A percentile compares a stretch with the other conserved stretches of the same genome.
Evolutionary conservation across 805 yeast species (phyloP).

Genomic region (Starmerella potacharoeniae): DNA sequence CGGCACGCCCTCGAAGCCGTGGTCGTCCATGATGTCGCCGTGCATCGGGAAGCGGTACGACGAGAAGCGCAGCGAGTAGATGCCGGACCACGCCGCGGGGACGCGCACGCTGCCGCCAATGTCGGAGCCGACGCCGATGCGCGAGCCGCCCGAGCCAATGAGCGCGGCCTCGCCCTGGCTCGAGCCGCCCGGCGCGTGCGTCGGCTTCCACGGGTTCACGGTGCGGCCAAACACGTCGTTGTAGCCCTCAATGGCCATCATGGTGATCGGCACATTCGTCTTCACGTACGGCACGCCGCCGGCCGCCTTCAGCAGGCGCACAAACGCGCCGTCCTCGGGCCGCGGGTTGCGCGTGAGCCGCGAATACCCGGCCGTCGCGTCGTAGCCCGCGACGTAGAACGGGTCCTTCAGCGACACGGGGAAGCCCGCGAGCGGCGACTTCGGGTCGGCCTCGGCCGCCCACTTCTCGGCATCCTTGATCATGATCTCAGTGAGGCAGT

Average conservation of each 20-base stretch:
- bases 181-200: conserved; percentile 43
- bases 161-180: conserved; percentile 44
- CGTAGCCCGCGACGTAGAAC: conserved; percentile 38
- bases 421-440: conserved; percentile 52
- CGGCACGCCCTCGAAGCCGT: conserved; percentile 35
- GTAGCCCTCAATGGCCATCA: conserved; percentile 46
- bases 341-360: conserved; percentile 34
- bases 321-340: conserved; percentile 32
- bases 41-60: conserved; percentile 39
- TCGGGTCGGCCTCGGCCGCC: conserved; percentile 40
- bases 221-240: conserved; percentile 45
- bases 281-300: conserved; percentile 48
- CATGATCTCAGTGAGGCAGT: conserved; percentile 50
- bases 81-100: conserved; percentile 45
- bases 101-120: conserved; percentile 47
- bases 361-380: conserved; percentile 43
- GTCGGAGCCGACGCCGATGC: conserved; percentile 45
- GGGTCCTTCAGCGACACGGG: conserved; percentile 57
- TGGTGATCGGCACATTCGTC: conserved; percentile 45
- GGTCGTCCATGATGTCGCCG: conserved; percentile 33
- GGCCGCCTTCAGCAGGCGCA: conserved; percentile 36
- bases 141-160: conserved; percentile 37
- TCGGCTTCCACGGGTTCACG: conserved; percentile 39
- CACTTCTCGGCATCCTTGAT: conserved; percentile 58
- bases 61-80: conserved; percentile 42